Base-by-base conservation (phyloP, 768 basidiomycete genomes). In the Boletus tomentosulus region DNA sequence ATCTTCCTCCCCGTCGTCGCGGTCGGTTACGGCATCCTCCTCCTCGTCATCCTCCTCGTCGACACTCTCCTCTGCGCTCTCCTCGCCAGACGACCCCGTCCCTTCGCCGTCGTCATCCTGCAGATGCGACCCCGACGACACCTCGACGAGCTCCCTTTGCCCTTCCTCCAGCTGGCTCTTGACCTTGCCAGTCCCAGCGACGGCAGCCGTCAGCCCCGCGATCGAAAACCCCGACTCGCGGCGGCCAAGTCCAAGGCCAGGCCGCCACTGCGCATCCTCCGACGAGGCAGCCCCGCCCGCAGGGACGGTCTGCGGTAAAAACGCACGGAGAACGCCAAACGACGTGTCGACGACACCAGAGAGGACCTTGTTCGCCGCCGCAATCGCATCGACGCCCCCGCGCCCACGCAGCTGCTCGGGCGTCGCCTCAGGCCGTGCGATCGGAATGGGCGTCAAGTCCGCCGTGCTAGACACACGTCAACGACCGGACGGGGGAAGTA, bases 331-430 rank as follows among this genome's bases (percentile, higher is more conserved):
- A 57, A 93, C 89, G 16, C 90, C 89, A 70, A 95, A 93, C 3
- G 89, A 91, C 0, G 91, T 83, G 66, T 96, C 93, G 46, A 96
- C 87, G 49, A 97, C 92, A 24, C 90, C 93, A 6, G 79, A 85
- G 48, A 92, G 71, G 45, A 87, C 83, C 53, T 85, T 83, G 66
- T 83, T 85, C 16, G 94, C 94, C 0, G 88, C 90, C 0, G 88
- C 82, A 37, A 93, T 82, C 0, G 82, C 83, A 54, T 88, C 87
- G 15, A 89, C 87, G 57, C 85, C 87, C 42, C n/a, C n/a, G n/a
- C 87, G 78, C 10, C 82, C 81, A 1, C 90, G 80, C n/a, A 95
- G n/a, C n/a, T 69, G 46, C 81, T 76, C 1, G 79, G 79, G 0
- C 74, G 66, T 42, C 28, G 33, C 65, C 22, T 66, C 42, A 77